Base-by-base conservation (phyloP, 1,139 yeast genomes). In the Blastobotrys illinoisensis region DNA sequence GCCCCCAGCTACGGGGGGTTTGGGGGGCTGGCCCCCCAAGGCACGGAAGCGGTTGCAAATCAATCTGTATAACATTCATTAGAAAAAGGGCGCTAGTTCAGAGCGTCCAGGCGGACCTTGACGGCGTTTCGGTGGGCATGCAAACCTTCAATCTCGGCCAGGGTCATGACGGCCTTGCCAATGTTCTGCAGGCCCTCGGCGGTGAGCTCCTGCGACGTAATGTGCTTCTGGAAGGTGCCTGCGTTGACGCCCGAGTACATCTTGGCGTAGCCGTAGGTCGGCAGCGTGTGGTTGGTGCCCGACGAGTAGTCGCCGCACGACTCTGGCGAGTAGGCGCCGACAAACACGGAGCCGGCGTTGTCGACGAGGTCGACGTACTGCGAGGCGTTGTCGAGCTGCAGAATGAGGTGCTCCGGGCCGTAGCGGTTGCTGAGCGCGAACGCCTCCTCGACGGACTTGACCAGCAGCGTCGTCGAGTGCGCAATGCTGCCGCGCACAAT, bases 181-280 rank as follows among this genome's bases (percentile, higher is more conserved):
- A 93, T 91, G 64, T 84, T 84, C 69, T 81, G 76, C 64, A 93
- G 78, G 19, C 99, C 99, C 68, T 85, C 81, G 58, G 86, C 82
- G 2, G 90, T 85, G 19, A 93, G 88, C 66, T 86, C 89, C 74
- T 93, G 99, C 18, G 96, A 81, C 16, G 99, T 93, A 64, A 93
- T 87, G 74, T 88, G 90, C 73, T 95, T 93, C 73, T 88, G 95
- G 83, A 89, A 93, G 0, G 97, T 90, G 51, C 91, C 86, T 32
- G 98, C 91, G 74, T 93, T 93, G 57, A 91, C 98, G 56, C 99
- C 99, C 60, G 96, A 86, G 74, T 93, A 93, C 80, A 89, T 95
- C 74, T 90, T 85, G 50, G 99, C 98, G 68, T 93, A 93, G 51
- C 99, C 99, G 70, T 93, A 93, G 0, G 99, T 93, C 57, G 99